Base-by-base conservation (phyloP, 2,329 filamentous ascomycete species). In the Pestalotiopsis sp. region DNA sequence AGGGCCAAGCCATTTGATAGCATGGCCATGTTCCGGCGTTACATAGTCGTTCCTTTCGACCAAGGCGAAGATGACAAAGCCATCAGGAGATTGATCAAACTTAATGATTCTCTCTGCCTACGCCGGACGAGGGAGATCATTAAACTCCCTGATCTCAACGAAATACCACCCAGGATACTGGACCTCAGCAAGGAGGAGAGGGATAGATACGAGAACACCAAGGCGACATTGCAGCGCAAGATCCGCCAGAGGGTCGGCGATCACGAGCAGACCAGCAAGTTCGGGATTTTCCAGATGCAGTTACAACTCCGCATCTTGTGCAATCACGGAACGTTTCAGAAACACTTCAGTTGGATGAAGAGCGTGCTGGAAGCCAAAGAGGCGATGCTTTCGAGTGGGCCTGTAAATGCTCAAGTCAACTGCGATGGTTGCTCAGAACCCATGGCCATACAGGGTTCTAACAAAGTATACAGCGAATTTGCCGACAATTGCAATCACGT, bases 271-370 rank as follows among this genome's bases (percentile, higher is more conserved):
- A 77, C 74, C 48, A 76, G 75, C 65, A 79, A 77, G 14, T 81
- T 84, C 14, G 79, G 81, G 0, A 76, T 84, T 35, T 85, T 86
- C 66, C 83, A 85, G 60, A 73, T 79, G 0, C 77, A 82, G 11
- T 73, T 86, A 0, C 82, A 85, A 67, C 71, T 86, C 13, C 79
- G 83, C 0, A 81, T 84, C 5, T 68, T 86, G 1, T 85, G 83
- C 72, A 85, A 86, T 66, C 83, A 85, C 68, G 84, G 83, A 0
- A 86, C 84, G 0, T 83, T 77, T 70, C 83, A 85, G 68, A 78
- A 82, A 44, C 75, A 72, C 0, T 82, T 83, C 58, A 81, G 80
- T 1, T 85, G 82, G 82, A 74, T 74, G 56, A 76, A 75, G 52
- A 48, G 77, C 10, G 62, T 75, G 9, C 77, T 83, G n/a, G 79